Evolutionary conservation across 805 yeast species (phyloP).

Genomic region (Metschnikowia proteae): DNA sequence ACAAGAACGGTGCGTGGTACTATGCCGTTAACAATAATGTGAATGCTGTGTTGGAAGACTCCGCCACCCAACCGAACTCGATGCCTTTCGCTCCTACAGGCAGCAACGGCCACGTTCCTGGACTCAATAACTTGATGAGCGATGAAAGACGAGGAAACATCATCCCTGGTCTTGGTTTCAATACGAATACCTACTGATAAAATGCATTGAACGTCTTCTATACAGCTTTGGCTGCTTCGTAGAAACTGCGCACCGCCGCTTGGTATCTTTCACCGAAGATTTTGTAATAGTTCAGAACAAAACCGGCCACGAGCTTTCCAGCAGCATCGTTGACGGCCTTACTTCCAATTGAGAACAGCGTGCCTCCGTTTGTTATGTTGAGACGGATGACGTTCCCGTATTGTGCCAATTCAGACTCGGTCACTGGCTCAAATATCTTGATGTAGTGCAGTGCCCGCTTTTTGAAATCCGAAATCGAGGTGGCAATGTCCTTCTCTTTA

Average conservation of each 20-base stretch:
- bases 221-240: constrained; percentile 6
- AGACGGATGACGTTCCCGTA: constrained; percentile 10
- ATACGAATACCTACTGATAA: neutral
- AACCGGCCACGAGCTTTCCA: constrained; percentile 12
- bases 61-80: constrained; percentile 2
- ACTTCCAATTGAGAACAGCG: constrained; percentile 2
- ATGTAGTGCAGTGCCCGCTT: constrained; percentile 52
- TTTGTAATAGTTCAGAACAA: constrained; percentile 15
- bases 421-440: constrained; percentile 21
- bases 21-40: constrained; percentile 44
- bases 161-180: constrained; percentile 13
- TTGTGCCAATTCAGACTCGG: constrained; percentile 10
- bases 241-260: constrained; percentile 16
- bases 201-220: neutral
- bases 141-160: constrained; percentile 8
- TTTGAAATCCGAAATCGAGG: constrained; percentile 58
- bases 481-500: constrained; percentile 45
- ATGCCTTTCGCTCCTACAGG: neutral
- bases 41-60: constrained; percentile 33
- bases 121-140: constrained; percentile 10
- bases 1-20: constrained; percentile 56
- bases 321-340: neutral
- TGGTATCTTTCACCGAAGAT: constrained; percentile 16
- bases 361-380: constrained; percentile 14
- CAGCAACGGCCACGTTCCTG: constrained; percentile 12